These are phyloP conservation scores for Sarocladium kiliense DNA, from an alignment of 2,329 filamentous ascomycete species.

Conservation along the genomic window DNA sequence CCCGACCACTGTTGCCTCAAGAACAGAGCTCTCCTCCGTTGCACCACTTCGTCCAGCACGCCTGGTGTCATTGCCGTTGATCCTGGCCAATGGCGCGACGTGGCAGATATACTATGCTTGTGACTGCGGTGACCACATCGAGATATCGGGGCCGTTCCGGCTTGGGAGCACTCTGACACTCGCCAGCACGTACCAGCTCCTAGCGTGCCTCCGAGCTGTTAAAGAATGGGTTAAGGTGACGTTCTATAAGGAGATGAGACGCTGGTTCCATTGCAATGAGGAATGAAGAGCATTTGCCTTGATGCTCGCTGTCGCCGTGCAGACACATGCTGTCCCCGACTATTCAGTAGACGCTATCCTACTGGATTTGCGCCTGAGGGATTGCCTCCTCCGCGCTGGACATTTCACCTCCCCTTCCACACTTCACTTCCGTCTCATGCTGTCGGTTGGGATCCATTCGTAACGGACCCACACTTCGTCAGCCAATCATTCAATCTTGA, in stretches of 20 bases:
- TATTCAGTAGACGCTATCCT: too few relatives aligned
- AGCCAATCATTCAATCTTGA: not conserved
- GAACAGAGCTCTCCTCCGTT: not conserved
- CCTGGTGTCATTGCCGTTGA: not conserved
- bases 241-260: not conserved
- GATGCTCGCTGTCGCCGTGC: too few relatives aligned
- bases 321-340: too few relatives aligned
- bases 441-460: too few relatives aligned
- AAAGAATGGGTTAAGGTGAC: not conserved
- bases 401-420: too few relatives aligned
- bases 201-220: not conserved
- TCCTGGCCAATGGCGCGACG: not conserved
- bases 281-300: not conserved
- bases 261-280: not conserved
- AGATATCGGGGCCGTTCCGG: not conserved
- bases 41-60: not conserved
- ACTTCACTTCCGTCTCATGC: too few relatives aligned
- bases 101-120: not conserved
- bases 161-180: not conserved
- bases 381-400: too few relatives aligned
- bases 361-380: too few relatives aligned
- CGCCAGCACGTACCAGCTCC: not conserved
- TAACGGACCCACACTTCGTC: not conserved
- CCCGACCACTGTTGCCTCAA: not conserved
- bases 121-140: not conserved